Conservation (phyloP, 768 basidiomycete species). For the Panus rudis region DNA sequence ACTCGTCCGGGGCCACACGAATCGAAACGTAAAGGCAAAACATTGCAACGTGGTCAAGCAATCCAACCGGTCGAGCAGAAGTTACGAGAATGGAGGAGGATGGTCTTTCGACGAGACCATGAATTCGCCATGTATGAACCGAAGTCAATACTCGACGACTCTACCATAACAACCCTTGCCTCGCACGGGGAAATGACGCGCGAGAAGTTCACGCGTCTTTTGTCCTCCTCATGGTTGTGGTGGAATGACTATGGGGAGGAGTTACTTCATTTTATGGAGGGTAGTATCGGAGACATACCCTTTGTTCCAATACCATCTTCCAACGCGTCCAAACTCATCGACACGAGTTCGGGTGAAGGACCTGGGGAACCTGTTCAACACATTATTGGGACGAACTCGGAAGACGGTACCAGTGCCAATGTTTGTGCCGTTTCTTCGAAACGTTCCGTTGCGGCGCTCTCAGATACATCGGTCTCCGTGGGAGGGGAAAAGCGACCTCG, state of each 20-base stretch:
- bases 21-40: not conserved
- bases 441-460: no score
- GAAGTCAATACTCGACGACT: constrained; percentile 3
- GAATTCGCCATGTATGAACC: not conserved
- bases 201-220: not conserved
- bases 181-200: not conserved
- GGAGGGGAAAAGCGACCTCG: no score
- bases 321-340: no score
- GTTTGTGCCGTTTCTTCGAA: no score
- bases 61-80: not conserved
- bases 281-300: no score
- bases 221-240: not conserved
- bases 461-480: no score
- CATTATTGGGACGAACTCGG: no score
- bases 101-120: constrained; percentile 6
- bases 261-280: no score
- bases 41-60: not conserved
- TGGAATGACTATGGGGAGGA: not conserved
- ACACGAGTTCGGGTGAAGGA: no score
- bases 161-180: not conserved
- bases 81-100: not conserved
- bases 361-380: no score
- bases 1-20: constrained; percentile 7
- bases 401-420: no score
- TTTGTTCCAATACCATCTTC: no score